Evolutionary conservation across 148 eudicot species (phyloP).

Genomic region (Arctostaphylos glauca): DNA sequence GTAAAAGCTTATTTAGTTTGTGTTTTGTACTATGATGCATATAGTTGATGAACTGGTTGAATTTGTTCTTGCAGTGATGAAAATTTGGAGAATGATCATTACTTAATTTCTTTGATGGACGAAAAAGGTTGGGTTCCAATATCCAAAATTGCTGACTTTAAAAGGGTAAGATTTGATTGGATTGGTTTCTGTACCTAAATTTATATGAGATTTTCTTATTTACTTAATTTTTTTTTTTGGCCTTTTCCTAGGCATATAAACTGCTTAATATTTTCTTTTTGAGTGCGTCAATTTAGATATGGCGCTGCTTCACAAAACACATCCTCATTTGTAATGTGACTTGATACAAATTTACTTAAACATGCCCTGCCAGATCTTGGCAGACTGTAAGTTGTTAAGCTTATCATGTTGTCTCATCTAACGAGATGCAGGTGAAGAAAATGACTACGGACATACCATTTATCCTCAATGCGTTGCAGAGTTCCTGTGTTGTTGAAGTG

Average conservation of each 20-base stretch:
- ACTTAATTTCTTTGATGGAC: constrained; percentile 81
- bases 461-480: constrained; percentile 73
- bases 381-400: background rate
- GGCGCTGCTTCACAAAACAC: background rate
- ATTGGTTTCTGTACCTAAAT: background rate
- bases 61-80: constrained; percentile 67
- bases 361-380: background rate
- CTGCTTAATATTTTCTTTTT: background rate
- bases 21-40: constrained; percentile 4
- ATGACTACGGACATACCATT: constrained; percentile 75
- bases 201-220: background rate
- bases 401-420: constrained; percentile 6
- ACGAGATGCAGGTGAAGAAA: constrained; percentile 65
- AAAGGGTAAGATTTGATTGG: constrained; percentile 57
- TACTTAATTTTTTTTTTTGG: background rate
- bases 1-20: background rate
- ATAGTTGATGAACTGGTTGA: constrained; percentile 9
- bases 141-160: constrained; percentile 72
- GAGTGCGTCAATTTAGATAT: background rate
- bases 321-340: background rate
- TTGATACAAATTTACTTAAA: background rate
- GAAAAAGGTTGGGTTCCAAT: constrained; percentile 90
- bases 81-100: constrained; percentile 72
- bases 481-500: constrained; percentile 70
- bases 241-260: background rate